Conservation (phyloP, 768 basidiomycete species). For the Podaxis sp. region DNA sequence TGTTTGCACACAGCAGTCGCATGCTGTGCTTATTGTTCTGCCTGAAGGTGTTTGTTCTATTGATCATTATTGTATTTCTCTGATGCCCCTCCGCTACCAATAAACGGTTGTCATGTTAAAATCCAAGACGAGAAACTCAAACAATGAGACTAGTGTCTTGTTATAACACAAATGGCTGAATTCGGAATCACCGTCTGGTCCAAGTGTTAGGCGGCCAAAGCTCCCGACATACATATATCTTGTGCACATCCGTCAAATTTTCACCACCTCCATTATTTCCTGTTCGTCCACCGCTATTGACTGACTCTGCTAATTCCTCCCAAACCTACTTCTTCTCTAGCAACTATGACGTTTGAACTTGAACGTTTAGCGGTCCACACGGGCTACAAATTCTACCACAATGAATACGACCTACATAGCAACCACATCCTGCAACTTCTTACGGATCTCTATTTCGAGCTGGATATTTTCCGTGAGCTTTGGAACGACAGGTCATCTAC, state of each 20-base stretch:
- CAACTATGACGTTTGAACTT: not conserved
- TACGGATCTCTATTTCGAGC: not conserved
- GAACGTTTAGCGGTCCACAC: not conserved
- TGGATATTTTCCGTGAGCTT: not conserved
- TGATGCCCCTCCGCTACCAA: not conserved
- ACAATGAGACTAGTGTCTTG: not conserved
- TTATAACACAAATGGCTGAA: not conserved
- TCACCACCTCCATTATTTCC: not conserved
- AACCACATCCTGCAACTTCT: not conserved
- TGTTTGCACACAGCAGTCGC: not conserved
- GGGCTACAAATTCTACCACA: not conserved
- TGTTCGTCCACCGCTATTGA: not conserved
- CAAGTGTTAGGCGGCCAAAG: not conserved
- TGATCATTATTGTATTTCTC: not conserved
- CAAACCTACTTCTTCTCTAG: not conserved
- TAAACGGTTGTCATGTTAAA: not conserved
- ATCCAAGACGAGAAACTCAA: not conserved
- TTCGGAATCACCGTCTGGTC: not conserved
- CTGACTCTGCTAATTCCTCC: not conserved
- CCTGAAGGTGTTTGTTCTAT: not conserved
- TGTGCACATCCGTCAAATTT: not conserved
- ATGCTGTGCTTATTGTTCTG: not conserved
- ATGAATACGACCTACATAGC: not conserved
- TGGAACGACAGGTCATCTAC: not conserved
- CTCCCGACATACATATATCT: not conserved